phyloP scores from a whole-genome alignment of 2,329 filamentous ascomycete species.

The Davidsoniella neocaledoniae region DNA sequence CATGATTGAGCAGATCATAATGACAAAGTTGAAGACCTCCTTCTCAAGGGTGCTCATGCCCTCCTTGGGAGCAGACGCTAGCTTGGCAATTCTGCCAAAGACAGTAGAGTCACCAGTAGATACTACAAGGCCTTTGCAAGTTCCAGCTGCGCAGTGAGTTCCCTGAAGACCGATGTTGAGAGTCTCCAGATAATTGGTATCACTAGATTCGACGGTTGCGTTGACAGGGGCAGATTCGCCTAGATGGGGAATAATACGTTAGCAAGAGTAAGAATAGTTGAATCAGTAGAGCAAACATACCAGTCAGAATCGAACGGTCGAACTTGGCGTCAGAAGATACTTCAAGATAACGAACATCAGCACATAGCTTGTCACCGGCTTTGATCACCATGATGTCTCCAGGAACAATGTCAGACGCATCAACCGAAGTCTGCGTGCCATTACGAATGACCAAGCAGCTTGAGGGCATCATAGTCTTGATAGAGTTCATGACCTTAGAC shows the following conservation, averaged over 20 bases:
- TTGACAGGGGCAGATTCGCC: constrained; percentile 50
- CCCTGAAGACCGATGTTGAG: constrained; percentile 99
- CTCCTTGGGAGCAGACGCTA: constrained; percentile 93
- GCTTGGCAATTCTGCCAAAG: constrained; percentile 97
- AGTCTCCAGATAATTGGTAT: constrained; percentile 60
- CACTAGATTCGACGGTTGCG: constrained; percentile 53
- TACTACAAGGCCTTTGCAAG: constrained; percentile 80
- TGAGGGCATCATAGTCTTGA: constrained; percentile 66
- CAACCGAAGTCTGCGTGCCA: constrained; percentile 56
- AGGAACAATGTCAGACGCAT: constrained; percentile 88
- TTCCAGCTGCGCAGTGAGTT: constrained; percentile 88
- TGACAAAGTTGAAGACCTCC: constrained; percentile 95
- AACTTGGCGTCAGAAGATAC: constrained; percentile 77
- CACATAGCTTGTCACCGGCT: constrained; percentile 84
- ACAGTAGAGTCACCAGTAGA: constrained; percentile 80
- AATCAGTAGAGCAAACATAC: constrained; percentile 79
- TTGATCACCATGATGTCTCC: constrained; percentile 80
- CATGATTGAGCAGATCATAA: constrained; percentile 54
- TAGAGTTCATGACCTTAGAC: constrained; percentile 60
- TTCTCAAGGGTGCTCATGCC: constrained; percentile 95
- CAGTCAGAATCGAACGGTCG: constrained; percentile 92
- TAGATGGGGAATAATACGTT: constrained; percentile 45
- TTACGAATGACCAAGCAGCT: constrained; percentile 64
- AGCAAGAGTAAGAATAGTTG: background rate
- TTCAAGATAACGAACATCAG: constrained; percentile 60